phyloP scores from a whole-genome alignment of 2,329 filamentous ascomycete genomes.

The Pseudogymnoascus sp. region DNA sequence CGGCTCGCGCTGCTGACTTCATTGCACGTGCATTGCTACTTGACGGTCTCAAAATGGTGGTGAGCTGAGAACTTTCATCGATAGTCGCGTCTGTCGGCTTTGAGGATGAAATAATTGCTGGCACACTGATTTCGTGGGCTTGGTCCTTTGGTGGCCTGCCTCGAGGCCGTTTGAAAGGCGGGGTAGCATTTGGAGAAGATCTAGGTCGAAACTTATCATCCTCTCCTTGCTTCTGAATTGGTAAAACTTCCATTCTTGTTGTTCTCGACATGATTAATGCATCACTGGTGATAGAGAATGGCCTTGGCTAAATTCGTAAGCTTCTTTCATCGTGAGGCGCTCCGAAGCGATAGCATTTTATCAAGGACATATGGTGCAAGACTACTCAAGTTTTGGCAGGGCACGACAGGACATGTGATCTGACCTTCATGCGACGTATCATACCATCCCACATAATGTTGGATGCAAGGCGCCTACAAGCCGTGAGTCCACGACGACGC shows the following conservation, averaged over 20 bases:
- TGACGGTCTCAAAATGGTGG: neutral
- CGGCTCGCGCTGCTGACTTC: neutral
- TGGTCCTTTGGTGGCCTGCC: neutral
- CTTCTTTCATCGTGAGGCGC: neutral
- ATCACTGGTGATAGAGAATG: neutral
- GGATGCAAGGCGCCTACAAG: neutral
- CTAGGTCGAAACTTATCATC: neutral
- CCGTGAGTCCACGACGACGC: no score
- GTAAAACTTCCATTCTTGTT: neutral
- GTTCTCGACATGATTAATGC: neutral
- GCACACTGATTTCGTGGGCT: neutral
- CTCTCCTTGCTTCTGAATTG: neutral
- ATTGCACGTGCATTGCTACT: neutral
- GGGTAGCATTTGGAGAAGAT: neutral
- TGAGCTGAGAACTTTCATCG: neutral
- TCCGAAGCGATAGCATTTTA: neutral
- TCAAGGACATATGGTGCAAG: neutral
- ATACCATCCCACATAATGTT: neutral
- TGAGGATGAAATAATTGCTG: neutral
- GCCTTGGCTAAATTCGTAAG: neutral
- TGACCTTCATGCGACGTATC: neutral
- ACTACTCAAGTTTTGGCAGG: neutral
- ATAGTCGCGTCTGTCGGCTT: neutral
- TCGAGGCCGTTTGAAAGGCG: neutral
- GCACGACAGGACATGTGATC: neutral